These are phyloP conservation scores for Apostasia shenzhenica DNA, from an alignment of 106 monocot genomes.

Conservation along the genomic window DNA sequence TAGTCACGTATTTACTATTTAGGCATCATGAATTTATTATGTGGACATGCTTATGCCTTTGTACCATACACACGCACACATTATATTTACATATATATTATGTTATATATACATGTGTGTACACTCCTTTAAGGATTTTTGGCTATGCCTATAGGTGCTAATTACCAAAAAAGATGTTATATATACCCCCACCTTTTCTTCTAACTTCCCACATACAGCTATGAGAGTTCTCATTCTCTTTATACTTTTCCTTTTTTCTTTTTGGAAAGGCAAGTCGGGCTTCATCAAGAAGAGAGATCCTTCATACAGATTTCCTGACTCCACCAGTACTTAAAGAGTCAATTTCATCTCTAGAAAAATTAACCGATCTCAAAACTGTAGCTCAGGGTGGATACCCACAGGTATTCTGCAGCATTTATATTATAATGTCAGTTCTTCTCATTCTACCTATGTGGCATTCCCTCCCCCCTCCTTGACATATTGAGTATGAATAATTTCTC, in stretches of 20 bases:
- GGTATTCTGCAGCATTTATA: constrained; percentile 20
- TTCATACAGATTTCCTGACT: constrained; percentile 86
- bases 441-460: neutral
- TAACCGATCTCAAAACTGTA: constrained; percentile 60
- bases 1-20: too few relatives aligned
- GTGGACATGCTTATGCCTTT: too few relatives aligned
- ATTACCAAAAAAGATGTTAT: too few relatives aligned
- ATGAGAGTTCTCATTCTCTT: neutral
- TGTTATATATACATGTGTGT: too few relatives aligned
- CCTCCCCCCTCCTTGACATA: too few relatives aligned
- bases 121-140: too few relatives aligned
- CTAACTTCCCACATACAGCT: neutral
- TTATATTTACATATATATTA: too few relatives aligned
- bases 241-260: neutral
- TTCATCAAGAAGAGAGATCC: constrained; percentile 64
- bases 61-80: too few relatives aligned
- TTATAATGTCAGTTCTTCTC: neutral
- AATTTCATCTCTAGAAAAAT: constrained; percentile 58
- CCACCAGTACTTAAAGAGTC: constrained; percentile 68
- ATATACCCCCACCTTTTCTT: too few relatives aligned
- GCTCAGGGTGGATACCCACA: constrained; percentile 89
- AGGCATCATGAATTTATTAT: too few relatives aligned
- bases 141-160: too few relatives aligned
- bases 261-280: constrained; percentile 58
- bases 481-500: neutral